phyloP scores from a whole-genome alignment of 257 asterid genomes.

The Solanum chiquidenum region DNA sequence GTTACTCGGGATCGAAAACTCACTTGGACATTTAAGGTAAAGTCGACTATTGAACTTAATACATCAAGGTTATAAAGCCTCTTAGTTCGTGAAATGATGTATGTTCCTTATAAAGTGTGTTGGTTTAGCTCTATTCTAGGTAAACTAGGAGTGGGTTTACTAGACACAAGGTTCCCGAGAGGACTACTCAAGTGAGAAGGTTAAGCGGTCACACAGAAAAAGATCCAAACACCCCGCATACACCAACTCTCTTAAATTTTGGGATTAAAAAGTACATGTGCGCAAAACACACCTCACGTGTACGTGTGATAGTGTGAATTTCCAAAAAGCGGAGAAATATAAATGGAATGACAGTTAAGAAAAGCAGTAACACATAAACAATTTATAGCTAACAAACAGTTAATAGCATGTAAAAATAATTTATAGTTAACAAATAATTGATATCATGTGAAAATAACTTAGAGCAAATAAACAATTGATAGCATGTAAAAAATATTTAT shows the following conservation, averaged over 20 bases:
- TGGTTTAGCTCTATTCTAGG: background rate
- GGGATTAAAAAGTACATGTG: background rate
- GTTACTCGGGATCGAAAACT: background rate
- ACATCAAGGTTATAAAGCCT: background rate
- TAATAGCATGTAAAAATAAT: no score
- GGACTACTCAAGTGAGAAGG: background rate
- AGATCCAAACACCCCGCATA: background rate
- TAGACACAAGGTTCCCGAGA: background rate
- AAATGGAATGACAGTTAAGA: background rate
- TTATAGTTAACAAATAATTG: background rate
- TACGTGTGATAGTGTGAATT: background rate
- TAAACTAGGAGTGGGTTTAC: background rate
- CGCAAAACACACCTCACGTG: background rate
- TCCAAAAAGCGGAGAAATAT: background rate
- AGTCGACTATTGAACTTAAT: background rate
- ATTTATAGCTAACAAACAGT: no score
- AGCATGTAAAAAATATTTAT: no score
- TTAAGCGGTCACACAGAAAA: background rate
- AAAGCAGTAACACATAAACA: background rate
- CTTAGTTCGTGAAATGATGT: background rate
- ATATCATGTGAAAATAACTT: no score
- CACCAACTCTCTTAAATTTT: background rate
- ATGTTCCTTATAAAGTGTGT: background rate
- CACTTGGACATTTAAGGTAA: background rate
- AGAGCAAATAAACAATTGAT: no score